Evolutionary conservation across 208 protist genomes (phyloP), one percentile per base, ranked within the genome.

Genomic region (Dictyostelium gargantuum): DNA sequence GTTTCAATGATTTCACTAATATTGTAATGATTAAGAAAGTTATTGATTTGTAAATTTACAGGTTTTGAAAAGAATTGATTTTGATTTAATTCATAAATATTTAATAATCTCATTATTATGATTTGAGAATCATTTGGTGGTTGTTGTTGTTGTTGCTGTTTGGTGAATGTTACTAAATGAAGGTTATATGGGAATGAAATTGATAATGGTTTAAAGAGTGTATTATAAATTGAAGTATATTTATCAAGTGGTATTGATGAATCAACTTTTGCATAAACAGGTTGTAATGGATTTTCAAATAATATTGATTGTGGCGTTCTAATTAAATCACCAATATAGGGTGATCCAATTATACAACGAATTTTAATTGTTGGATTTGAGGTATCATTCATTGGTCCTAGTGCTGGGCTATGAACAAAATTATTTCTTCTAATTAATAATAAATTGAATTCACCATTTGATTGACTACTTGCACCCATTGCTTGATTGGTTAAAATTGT

Each of bases 21-120:
- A 26, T 66, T 68, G n/a, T 68, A 89, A 15, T 68, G 13, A 21
- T 10, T 52, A 10, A 89, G 44, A 6, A 76, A 13, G 40, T 44
- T 4, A 29, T 46, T 32, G 13, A 79, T 35, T n/a, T 29, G 17
- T 17, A 79, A 6, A 21, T 54, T 77, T 2, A 46, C 6, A 19
- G 46, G 52, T 89, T 79, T 32, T n/a, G 82, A 89, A 9, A 52
- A 79, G 6, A 35, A 17, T 5, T 11, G 11, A 26, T 13, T 79
- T 48, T 89, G 82, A 66, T 35, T 38, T n/a, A 89, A 5, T 66
- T 89, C 82, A 52, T 89, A 89, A 8, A 89, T 77, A n/a, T 89
- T 89, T n/a, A 79, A 38, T 52, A 79, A 26, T 40, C 82, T 26
- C 32, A 89, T 70, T 19, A 89, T 63, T 0, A 70, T 73, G 13